Evolutionary conservation across 2,329 filamentous ascomycete genomes (phyloP), one percentile per base, ranked within the genome.

Genomic region (Phaeosphaeriaceae sp.): DNA sequence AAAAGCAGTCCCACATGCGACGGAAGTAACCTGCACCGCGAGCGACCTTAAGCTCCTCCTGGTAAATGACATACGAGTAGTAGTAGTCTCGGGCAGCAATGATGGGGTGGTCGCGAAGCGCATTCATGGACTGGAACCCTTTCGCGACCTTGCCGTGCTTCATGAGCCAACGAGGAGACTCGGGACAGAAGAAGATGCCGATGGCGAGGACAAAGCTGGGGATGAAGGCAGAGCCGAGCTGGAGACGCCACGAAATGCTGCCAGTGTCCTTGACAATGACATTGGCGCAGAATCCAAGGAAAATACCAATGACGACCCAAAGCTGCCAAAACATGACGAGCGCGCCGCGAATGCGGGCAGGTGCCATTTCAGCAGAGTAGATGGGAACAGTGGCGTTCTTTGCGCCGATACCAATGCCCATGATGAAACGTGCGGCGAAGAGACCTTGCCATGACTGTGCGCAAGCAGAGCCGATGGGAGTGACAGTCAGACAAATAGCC

Each of bases 1-100:
- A 71, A 62, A 86, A 81, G 49, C 82, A 79, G 54, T 86, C 84
- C 58, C 71, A 71, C 51, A 85, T 69, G 48, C 84, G 81, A 44
- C 58, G 64, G 53, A 76, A 78, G 69, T 77, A 77, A 4, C 72
- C 71, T n/a, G 71, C 62, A 15, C 69, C 69, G 57, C 69, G 69
- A 22, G 73, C 72, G 1, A 75, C 65, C 40, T 73, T 70, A 19
- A 72, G 61, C 36, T 79, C 76, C 49, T 78, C 71, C 42, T 72
- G 64, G 54, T 75, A 75, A 51, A 76, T 75, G 49, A 74, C 57
- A 48, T 75, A 70, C 4, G 69, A 71, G 61, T 76, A 76, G 65
- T 79, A 80, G 63, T 75, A 75, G 51, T 77, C 74, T 15, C 72
- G 62, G 57, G 73, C 73, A 7, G 66, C 73, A 21, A 74, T 74